Evolutionary conservation across 1,284 basidiomycete genomes (phyloP), one percentile per base, ranked within the genome.

Genomic region (Ceraceosorus guamensis): DNA sequence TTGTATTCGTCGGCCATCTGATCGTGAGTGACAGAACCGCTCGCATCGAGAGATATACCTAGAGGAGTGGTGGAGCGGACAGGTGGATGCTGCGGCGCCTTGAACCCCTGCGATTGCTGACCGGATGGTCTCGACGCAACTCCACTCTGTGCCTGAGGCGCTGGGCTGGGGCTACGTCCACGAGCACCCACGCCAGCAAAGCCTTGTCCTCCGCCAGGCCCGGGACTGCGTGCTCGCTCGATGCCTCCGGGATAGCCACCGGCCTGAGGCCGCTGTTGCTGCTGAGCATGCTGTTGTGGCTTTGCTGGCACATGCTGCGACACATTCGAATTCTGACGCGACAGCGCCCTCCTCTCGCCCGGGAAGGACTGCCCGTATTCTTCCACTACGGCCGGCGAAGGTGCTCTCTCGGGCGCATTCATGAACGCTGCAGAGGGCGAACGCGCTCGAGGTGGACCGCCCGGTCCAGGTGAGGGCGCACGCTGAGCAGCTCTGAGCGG

Each of bases 311-410:
- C 11, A 14, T 16, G 54, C 32, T 60, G 62, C 4, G 69, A 66
- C 24, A 69, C 64, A 13, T 59, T 56, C 46, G 70, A 71, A 50
- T 70, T 70, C 51, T 71, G 70, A 5, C 69, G 54, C 14, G 67
- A 70, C 1, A 72, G 57, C 8, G 64, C 55, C 50, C 64, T 65
- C 16, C 85, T 81, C 76, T 96, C 91, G 2, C 89, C 89, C 1
- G 91, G 91, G 76, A 96, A 83, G 0, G 86, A 84, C 69, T 91
- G 89, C 14, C 85, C 83, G 69, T 95, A 95, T 62, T 85, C 82
- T 4, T 80, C 80, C 7, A 91, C 76, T 2, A 91, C 85, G n/a
- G 86, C 83, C 7, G 85, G 81, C 2, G 79, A 75, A 2, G 66
- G 46, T 0, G 80, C 76, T 44, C 82, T 79, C 0, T 78, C 71